Conservation (phyloP, 2,329 filamentous ascomycete genomes). For the Ilyonectria robusta region DNA sequence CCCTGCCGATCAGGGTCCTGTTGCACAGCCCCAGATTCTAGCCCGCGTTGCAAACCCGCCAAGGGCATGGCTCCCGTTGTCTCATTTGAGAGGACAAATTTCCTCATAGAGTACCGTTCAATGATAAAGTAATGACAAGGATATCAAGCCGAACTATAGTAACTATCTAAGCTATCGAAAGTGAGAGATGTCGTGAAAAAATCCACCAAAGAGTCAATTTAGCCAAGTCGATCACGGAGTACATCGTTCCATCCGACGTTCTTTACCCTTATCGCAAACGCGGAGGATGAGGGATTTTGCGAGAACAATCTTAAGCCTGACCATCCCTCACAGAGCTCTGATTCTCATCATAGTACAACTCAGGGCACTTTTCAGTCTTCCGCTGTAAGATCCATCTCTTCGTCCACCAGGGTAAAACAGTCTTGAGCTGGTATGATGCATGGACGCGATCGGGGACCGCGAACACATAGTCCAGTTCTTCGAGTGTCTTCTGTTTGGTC, state of each 20-base stretch:
- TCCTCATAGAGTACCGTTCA: too few relatives aligned
- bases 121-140: too few relatives aligned
- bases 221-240: background rate
- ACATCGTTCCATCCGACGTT: background rate
- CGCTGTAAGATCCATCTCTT: constrained; percentile 44
- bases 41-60: too few relatives aligned
- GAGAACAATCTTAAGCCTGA: background rate
- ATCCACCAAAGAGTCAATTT: too few relatives aligned
- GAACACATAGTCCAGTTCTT: constrained; percentile 66
- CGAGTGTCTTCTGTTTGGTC: constrained; percentile 65
- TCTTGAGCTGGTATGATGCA: constrained; percentile 55
- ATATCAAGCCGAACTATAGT: too few relatives aligned
- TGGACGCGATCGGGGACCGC: constrained; percentile 57
- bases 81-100: too few relatives aligned
- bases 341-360: constrained; percentile 28
- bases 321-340: background rate
- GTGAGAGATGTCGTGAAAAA: too few relatives aligned
- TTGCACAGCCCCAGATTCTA: too few relatives aligned
- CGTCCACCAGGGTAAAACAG: constrained; percentile 56
- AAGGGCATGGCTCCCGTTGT: too few relatives aligned
- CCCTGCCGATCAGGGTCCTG: too few relatives aligned
- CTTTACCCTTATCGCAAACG: background rate
- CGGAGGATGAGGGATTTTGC: background rate
- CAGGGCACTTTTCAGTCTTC: constrained; percentile 20
- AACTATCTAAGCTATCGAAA: too few relatives aligned